phyloP scores from a whole-genome alignment of 345 rosid species.

The Hypericum androsaemum region DNA sequence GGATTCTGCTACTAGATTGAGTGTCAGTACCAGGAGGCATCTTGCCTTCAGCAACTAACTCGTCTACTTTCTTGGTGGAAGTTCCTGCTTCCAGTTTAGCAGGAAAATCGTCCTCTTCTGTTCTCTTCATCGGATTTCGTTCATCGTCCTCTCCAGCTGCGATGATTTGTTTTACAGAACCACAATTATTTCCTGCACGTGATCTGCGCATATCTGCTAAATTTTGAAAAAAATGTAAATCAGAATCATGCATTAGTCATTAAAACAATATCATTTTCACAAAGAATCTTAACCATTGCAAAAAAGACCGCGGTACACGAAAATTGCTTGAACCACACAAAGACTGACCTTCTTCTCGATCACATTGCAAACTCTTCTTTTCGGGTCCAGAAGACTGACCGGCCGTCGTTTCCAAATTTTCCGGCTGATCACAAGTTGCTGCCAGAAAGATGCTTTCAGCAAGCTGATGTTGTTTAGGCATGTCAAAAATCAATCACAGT shows the following conservation, averaged over 20 bases:
- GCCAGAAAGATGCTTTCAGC: slow-evolving; percentile 15
- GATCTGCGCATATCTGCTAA: too few relatives aligned
- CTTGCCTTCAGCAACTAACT: slow-evolving; percentile 16
- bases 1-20: slow-evolving; percentile 25
- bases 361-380: slow-evolving; percentile 13
- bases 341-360: slow-evolving; percentile 6
- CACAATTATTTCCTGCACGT: too few relatives aligned
- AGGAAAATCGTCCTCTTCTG: slow-evolving; percentile 17
- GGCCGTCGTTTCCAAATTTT: slow-evolving; percentile 11
- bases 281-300: too few relatives aligned
- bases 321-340: too few relatives aligned
- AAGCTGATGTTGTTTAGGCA: background rate
- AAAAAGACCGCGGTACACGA: too few relatives aligned
- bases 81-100: slow-evolving; percentile 7
- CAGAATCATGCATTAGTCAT: too few relatives aligned
- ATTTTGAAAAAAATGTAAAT: too few relatives aligned
- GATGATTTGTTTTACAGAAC: too few relatives aligned
- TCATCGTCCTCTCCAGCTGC: too few relatives aligned
- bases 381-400: slow-evolving; percentile 9
- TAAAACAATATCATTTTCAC: too few relatives aligned
- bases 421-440: slow-evolving; percentile 22
- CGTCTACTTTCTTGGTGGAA: slow-evolving; percentile 14
- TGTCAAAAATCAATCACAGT: background rate
- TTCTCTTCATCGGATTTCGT: too few relatives aligned
- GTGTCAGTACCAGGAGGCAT: slow-evolving; percentile 15